Base-by-base conservation (phyloP, 768 basidiomycete genomes). In the Agrocybe pediades region DNA sequence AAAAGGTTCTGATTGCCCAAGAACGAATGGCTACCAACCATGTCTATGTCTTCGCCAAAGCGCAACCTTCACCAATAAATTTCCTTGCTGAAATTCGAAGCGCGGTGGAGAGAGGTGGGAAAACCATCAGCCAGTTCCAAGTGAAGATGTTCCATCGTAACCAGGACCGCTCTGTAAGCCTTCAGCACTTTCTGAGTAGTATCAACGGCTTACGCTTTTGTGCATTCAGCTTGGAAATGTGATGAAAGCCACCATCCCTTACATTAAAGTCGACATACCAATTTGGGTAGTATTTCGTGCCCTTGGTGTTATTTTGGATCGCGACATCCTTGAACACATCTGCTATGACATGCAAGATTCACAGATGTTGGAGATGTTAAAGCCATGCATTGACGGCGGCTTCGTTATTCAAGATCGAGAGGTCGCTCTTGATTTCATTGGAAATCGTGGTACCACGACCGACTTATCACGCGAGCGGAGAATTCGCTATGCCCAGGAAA, bases 21-120 rank as follows among this genome's bases (percentile, higher is more conserved):
- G 97, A 99, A 70, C 87, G 97, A 48, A 98, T 98, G 95, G 96
- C 97, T 8, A 95, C 94, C 20, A 99, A 99, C 74, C 95, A 97
- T 65, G 97, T 99, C 60, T 99, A 98, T 71, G 95, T 98, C 48
- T 99, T 99, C 65, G 94, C 95, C 47, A 99, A 98, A 73, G 92
- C 92, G 0, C 93, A 96, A 61, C 95, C 96, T 3, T 95, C 94
- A 16, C 95, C 95, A 1, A 91, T 97, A 62, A 93, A 87, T 59
- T 97, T 96, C 73, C 82, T 98, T 40, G 94, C 97, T 30, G 95
- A 98, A 70, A 97, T 99, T 70, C 88, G 96, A 56, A 95, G 92
- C 70, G 94, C 95, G 5, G 92, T 98, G 11, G 97, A 98, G 74
- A 96, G 93, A 67, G 95, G 96, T 52, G 97, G 97, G 46, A 98